A percentile compares a stretch with the other conserved stretches of the same genome.
Conservation (phyloP, 495 filamentous ascomycete species). For the Penicillium nucicola region DNA sequence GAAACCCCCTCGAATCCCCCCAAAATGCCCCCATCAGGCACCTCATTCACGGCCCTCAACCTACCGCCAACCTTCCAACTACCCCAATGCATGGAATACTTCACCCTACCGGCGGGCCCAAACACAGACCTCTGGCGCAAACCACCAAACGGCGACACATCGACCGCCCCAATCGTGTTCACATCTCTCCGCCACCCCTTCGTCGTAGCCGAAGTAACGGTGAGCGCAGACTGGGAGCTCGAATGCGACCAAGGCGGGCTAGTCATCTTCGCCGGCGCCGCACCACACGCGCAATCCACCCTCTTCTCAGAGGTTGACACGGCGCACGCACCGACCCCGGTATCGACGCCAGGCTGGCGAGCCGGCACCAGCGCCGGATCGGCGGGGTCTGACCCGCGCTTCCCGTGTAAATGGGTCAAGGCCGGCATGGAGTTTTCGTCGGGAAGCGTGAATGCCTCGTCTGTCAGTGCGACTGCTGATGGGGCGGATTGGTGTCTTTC, state of each 20-base stretch:
- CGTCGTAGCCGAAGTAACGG: slow-evolving; percentile 56
- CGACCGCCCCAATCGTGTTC: slow-evolving; percentile 57
- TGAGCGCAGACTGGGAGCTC: slow-evolving; percentile 56
- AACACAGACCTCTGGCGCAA: slow-evolving; percentile 56
- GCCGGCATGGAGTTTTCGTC: slow-evolving; percentile 56
- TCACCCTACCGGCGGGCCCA: slow-evolving; percentile 52
- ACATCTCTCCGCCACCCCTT: slow-evolving; percentile 52
- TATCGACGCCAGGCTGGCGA: slow-evolving; percentile 9
- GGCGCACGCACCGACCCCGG: not conserved
- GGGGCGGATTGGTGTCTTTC: slow-evolving; percentile 57
- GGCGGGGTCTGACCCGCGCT: not conserved
- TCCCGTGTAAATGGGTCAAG: slow-evolving; percentile 57
- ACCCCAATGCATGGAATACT: slow-evolving; percentile 55
- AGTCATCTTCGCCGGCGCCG: slow-evolving; percentile 72
- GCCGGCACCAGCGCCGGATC: not conserved
- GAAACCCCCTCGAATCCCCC: not conserved
- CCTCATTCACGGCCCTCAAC: slow-evolving; percentile 52
- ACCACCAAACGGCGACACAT: slow-evolving; percentile 52
- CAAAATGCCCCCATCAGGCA: slow-evolving; percentile 47
- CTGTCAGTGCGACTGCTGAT: slow-evolving; percentile 53
- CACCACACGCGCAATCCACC: slow-evolving; percentile 41
- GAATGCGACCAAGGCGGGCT: slow-evolving; percentile 69
- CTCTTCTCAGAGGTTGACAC: slow-evolving; percentile 22
- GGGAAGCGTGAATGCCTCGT: slow-evolving; percentile 50
- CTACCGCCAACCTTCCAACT: slow-evolving; percentile 42